These are phyloP conservation scores for Salvia rosmarinus DNA, from an alignment of 257 asterid species.

Conservation along the genomic window DNA sequence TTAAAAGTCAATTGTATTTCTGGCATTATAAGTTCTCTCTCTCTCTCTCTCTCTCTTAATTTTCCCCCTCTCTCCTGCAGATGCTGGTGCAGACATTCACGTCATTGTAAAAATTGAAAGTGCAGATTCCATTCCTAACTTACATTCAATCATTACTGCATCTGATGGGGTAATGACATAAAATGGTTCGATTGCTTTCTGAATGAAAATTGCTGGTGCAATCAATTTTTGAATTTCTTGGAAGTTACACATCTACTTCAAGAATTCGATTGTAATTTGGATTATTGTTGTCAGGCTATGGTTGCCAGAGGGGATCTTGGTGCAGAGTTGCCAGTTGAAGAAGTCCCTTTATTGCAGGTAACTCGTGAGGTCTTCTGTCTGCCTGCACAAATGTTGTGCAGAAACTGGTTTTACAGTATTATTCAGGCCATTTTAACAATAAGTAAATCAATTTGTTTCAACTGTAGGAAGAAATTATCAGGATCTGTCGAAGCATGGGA, in stretches of 20 bases:
- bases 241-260: constrained; percentile 8
- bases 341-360: constrained; percentile 97
- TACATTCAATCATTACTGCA: constrained; percentile 88
- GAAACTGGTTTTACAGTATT: neutral
- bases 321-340: constrained; percentile 94
- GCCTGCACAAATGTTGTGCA: neutral
- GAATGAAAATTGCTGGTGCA: neutral
- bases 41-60: constrained; percentile 9
- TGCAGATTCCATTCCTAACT: constrained; percentile 92
- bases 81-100: constrained; percentile 83
- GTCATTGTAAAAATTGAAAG: constrained; percentile 96
- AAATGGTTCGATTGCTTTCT: constrained; percentile 11
- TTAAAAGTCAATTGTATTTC: constrained; percentile 12
- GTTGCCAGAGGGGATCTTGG: constrained; percentile 99
- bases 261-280: neutral
- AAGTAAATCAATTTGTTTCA: constrained; percentile 16
- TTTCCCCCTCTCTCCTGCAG: constrained; percentile 36
- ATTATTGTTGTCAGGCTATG: constrained; percentile 65
- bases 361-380: neutral
- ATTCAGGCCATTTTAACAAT: constrained; percentile 21
- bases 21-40: constrained; percentile 13
- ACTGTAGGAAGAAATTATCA: constrained; percentile 89
- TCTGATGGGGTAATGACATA: constrained; percentile 85
- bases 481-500: constrained; percentile 94
- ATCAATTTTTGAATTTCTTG: neutral